Percentiles rank a stretch among this genome's conserved stretches.
These are phyloP conservation scores for Metahyphopichia silvanorum DNA, from an alignment of 805 yeast genomes.

Conservation along the genomic window DNA sequence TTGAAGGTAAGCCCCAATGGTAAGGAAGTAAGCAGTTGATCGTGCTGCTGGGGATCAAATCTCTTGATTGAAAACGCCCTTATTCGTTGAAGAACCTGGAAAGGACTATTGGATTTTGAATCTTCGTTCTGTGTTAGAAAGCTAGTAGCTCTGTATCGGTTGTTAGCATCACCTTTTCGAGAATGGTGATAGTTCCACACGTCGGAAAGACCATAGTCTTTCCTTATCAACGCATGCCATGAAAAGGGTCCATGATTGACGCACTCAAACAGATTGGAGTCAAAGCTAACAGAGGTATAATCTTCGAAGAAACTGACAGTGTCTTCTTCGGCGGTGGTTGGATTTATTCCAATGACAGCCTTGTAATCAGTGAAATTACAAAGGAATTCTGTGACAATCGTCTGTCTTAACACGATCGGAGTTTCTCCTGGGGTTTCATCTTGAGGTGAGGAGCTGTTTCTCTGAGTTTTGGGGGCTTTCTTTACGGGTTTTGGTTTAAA, in stretches of 20 bases:
- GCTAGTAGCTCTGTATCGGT: neutral
- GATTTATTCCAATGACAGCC: conserved; percentile 10
- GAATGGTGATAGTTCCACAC: conserved; percentile 10
- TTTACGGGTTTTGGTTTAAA: too few relatives aligned
- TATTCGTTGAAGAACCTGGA: neutral
- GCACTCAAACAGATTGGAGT: neutral
- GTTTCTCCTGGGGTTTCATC: neutral
- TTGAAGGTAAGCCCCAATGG: conserved; percentile 2
- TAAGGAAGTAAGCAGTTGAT: neutral
- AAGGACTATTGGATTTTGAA: conserved; percentile 1
- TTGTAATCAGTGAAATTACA: neutral
- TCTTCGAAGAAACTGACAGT: conserved; percentile 16
- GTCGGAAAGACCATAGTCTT: conserved; percentile 18
- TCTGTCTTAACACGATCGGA: too few relatives aligned
- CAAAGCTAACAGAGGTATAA: conserved; percentile 16
- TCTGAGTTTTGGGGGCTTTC: neutral
- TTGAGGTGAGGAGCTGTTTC: neutral
- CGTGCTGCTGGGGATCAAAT: conserved; percentile 1
- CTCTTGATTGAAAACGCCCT: neutral
- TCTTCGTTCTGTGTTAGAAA: neutral
- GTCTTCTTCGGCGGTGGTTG: conserved; percentile 11
- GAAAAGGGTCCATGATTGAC: conserved; percentile 29
- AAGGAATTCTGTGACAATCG: neutral
- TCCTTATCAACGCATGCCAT: conserved; percentile 24
- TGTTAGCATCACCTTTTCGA: neutral